Percentiles rank a stretch among this genome's conserved stretches.
Conservation (phyloP, 129 eudicot species). For the Pittosporum tobira region DNA sequence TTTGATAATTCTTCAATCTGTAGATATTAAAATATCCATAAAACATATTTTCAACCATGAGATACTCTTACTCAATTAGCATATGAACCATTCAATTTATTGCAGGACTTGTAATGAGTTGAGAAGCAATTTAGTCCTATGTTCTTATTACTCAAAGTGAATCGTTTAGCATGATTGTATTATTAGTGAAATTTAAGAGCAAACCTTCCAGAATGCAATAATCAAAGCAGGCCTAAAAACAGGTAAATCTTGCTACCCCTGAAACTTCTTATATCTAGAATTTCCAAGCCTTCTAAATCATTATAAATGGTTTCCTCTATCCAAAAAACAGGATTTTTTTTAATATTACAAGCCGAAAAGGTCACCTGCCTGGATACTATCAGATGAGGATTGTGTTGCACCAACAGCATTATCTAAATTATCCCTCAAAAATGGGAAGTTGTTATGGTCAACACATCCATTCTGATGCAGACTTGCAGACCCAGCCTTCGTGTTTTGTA, state of each 20-base stretch:
- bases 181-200: neutral
- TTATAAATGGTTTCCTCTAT: too few species aligned
- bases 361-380: slow-evolving; percentile 35
- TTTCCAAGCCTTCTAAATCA: too few species aligned
- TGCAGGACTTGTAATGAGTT: too few species aligned
- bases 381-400: slow-evolving; percentile 23
- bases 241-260: too few species aligned
- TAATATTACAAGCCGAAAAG: neutral
- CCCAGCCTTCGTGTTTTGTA: slow-evolving; percentile 20
- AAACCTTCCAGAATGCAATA: neutral
- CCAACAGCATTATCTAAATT: slow-evolving; percentile 21
- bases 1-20: slow-evolving; percentile 50
- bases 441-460: slow-evolving; percentile 20
- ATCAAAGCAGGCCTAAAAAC: too few species aligned
- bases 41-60: neutral
- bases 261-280: too few species aligned
- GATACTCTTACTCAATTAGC: neutral
- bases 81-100: neutral
- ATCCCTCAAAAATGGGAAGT: slow-evolving; percentile 6
- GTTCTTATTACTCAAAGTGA: neutral
- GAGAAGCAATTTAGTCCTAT: too few species aligned
- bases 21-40: slow-evolving; percentile 4
- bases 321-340: neutral
- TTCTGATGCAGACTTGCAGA: slow-evolving; percentile 12
- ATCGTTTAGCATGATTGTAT: neutral